Conservation (phyloP, 148 eudicot genomes). For the Fagopyrum esculentum region DNA sequence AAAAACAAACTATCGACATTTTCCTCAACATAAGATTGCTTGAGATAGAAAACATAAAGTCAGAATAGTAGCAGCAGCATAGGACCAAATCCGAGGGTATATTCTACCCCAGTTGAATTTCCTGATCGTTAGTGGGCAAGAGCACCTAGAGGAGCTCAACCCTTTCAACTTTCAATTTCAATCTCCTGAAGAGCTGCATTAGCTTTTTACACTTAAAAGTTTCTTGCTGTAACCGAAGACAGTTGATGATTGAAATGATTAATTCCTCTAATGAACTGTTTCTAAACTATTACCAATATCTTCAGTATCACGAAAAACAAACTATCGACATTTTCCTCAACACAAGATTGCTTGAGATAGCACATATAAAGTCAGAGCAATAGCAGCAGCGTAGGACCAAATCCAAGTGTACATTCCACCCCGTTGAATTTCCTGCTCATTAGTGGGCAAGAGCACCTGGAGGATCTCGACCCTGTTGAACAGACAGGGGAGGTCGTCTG, state of each 20-base stretch:
- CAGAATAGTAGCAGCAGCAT: background rate
- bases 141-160: conserved; percentile 3
- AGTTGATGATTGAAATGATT: background rate
- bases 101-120: background rate
- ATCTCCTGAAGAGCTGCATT: background rate
- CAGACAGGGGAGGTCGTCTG: conserved; percentile 15
- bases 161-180: background rate
- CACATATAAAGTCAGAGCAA: background rate
- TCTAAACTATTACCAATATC: background rate
- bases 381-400: background rate
- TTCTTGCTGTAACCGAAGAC: background rate
- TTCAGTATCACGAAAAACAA: background rate
- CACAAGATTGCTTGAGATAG: background rate
- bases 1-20: background rate
- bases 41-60: background rate
- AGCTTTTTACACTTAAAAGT: background rate
- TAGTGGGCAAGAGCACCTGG: conserved; percentile 3
- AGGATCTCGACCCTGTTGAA: conserved; percentile 15
- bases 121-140: conserved; percentile 5
- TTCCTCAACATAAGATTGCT: background rate
- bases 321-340: background rate
- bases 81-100: background rate
- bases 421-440: background rate
- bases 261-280: background rate
- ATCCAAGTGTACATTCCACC: background rate